A percentile compares a stretch with the other conserved stretches of the same genome.
Conservation (phyloP, 2,329 filamentous ascomycete genomes). For the Neonectria faginata region DNA sequence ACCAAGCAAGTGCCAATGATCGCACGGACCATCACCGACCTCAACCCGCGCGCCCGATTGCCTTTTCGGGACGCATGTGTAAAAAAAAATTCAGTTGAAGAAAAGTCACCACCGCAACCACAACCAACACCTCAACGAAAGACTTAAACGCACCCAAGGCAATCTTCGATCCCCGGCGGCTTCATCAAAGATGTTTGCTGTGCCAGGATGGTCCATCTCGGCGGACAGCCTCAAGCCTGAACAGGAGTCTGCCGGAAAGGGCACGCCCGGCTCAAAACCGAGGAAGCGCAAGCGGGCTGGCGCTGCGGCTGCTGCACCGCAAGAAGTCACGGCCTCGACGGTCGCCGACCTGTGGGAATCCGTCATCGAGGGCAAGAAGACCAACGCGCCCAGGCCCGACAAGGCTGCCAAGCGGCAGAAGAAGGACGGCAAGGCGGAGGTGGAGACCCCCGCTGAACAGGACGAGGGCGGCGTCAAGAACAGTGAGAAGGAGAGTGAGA, state of each 20-base stretch:
- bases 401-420: constrained; percentile 52
- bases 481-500: constrained; percentile 44
- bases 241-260: constrained; percentile 52
- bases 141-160: not conserved
- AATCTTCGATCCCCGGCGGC: constrained; percentile 11
- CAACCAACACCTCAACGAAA: constrained; percentile 24
- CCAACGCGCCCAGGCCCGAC: constrained; percentile 41
- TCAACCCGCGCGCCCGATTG: not conserved
- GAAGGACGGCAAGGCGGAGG: constrained; percentile 46
- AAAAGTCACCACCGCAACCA: constrained; percentile 26
- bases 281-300: constrained; percentile 68
- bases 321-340: constrained; percentile 74
- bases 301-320: constrained; percentile 35
- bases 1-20: not conserved
- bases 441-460: constrained; percentile 41
- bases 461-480: constrained; percentile 36
- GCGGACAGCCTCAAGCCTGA: constrained; percentile 79
- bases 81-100: constrained; percentile 20
- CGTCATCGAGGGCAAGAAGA: constrained; percentile 77
- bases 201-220: constrained; percentile 91
- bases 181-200: constrained; percentile 79
- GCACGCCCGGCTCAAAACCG: constrained; percentile 58
- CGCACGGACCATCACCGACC: constrained; percentile 7
- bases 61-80: constrained; percentile 3
- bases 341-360: constrained; percentile 82